A percentile compares a stretch with the other conserved stretches of the same genome.
phyloP scores from a whole-genome alignment of 2,329 filamentous ascomycete species.

The Fusarium torreyae region DNA sequence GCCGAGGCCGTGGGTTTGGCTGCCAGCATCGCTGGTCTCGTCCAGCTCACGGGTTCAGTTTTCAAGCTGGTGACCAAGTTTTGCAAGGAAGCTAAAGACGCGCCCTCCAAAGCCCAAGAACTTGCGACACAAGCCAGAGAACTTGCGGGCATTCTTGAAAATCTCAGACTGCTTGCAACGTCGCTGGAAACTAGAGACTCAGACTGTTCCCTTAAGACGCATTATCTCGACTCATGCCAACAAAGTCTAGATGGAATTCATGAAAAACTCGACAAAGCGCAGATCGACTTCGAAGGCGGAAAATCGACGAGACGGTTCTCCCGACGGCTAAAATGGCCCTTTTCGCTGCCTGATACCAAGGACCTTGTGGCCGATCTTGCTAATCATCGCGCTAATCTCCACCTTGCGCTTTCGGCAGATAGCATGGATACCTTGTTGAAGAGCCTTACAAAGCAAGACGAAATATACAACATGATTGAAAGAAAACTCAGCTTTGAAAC shows the following conservation, averaged over 20 bases:
- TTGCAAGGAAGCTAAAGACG: slow-evolving; percentile 8
- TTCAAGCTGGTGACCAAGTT: slow-evolving; percentile 4
- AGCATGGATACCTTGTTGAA: slow-evolving; percentile 3
- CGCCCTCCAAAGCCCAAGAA: slow-evolving; percentile 4
- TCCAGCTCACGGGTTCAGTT: slow-evolving; percentile 2
- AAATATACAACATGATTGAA: not conserved
- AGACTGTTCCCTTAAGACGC: not conserved
- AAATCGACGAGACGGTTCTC: not conserved
- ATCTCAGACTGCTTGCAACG: not conserved
- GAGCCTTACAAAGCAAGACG: not conserved
- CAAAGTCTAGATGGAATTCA: not conserved
- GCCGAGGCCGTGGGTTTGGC: not conserved
- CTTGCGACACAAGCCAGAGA: not conserved
- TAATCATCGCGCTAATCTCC: not conserved
- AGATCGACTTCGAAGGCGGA: not conserved
- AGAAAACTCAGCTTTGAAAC: slow-evolving; percentile 8
- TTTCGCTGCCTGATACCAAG: not conserved
- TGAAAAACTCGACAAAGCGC: not conserved
- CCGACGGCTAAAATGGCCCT: not conserved
- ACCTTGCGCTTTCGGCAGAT: not conserved
- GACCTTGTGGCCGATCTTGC: not conserved
- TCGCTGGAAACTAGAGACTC: not conserved
- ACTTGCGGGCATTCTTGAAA: not conserved
- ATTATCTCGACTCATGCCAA: not conserved
- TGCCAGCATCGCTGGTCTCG: slow-evolving; percentile 2